Evolutionary conservation across 805 yeast species (phyloP), one percentile per base, ranked within the genome.

Genomic region (Barnettozyma salicaria): DNA sequence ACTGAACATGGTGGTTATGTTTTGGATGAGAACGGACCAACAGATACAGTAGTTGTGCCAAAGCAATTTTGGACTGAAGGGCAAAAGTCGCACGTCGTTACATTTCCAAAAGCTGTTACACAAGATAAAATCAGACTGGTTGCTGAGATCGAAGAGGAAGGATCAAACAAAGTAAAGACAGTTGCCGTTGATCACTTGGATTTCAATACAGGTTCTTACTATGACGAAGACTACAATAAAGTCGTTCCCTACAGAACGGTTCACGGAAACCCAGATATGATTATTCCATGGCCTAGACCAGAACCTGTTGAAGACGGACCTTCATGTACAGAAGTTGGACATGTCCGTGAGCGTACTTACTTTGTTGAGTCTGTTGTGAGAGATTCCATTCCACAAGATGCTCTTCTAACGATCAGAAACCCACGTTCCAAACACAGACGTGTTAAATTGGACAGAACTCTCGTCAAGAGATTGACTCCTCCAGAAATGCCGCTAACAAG

Each of bases 251-350:
- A 74, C 41, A 76, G 97, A 60, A 74, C 76, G 48, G 86, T 89
- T 19, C 73, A 72, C 45, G 78, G 83, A 48, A 79, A 81, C 49
- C 75, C 72, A 28, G 72, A 76, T 36, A 64, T 86, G 36, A 74
- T 78, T 18, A 78, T 89, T 34, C 97, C 97, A 37, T 90, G 95
- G 95, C 96, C 96, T 26, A 72, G 74, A 49, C 89, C 92, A 2
- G 76, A 68, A 23, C 57, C 58, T 17, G 16, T 19, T 6, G 74
- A 73, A 44, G 87, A 79, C 46, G 79, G 78, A 34, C 62, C 55
- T 21, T 65, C 74, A 45, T 74, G 79, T 4, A 84, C 95, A 1
- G 56, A 60, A 6, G 70, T 72, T 20, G 74, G 66, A 8, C 60
- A 64, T 2, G 87, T 75, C 3, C 73, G 78, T 43, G 84, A 77